Conservation (phyloP, 208 protist genomes). For the Porcisia hertigi region DNA sequence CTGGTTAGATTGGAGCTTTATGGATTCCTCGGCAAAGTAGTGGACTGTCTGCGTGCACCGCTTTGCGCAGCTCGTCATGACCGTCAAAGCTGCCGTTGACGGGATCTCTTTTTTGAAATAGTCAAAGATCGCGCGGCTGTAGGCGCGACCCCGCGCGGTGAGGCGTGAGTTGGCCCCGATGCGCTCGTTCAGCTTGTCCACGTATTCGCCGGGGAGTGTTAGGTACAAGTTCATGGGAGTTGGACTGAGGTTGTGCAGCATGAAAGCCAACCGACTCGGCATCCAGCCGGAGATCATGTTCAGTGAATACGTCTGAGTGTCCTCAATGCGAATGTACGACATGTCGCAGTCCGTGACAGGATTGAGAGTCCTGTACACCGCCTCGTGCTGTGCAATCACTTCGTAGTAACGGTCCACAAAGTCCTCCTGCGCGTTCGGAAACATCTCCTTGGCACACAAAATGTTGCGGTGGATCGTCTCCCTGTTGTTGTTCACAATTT, state of each 20-base stretch:
- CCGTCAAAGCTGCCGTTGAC: conserved; percentile 36
- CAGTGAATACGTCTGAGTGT: conserved; percentile 66
- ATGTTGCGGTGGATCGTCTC: conserved; percentile 66
- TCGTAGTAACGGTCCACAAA: conserved; percentile 85
- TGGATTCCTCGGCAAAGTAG: conserved; percentile 69
- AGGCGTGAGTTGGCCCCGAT: conserved; percentile 88
- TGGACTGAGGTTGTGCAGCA: conserved; percentile 89
- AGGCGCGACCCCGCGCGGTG: conserved; percentile 70
- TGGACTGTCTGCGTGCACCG: conserved; percentile 83
- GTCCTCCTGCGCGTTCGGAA: conserved; percentile 48
- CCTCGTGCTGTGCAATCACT: conserved; percentile 60
- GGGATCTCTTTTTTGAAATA: conserved; percentile 68
- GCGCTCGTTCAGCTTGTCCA: conserved; percentile 69
- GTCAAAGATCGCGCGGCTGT: conserved; percentile 67
- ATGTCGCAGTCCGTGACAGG: conserved; percentile 66
- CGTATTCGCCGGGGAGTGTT: conserved; percentile 83
- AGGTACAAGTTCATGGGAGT: conserved; percentile 77
- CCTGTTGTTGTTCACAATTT: conserved; percentile 69
- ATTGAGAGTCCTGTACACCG: conserved; percentile 77
- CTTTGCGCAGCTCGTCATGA: conserved; percentile 87
- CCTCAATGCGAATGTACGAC: conserved; percentile 87
- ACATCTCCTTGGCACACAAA: conserved; percentile 52
- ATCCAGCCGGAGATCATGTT: conserved; percentile 91
- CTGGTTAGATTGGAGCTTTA: conserved; percentile 20
- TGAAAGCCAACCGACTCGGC: conserved; percentile 82